phyloP scores from a whole-genome alignment of 306 rosid genomes.

The Vigna trinervia region DNA sequence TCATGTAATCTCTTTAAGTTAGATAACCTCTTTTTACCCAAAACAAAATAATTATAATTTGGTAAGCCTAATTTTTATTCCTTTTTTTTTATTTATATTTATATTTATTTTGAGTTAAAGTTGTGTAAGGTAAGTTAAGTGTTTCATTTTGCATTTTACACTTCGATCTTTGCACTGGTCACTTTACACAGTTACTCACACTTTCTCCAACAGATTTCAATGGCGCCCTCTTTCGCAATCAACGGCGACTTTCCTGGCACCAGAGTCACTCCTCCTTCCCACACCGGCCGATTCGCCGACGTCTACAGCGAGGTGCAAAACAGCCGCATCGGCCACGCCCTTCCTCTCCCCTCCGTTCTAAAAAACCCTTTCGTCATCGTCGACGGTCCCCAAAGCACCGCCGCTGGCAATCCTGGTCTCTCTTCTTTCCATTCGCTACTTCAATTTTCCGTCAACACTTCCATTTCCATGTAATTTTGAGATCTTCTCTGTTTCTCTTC shows the following conservation, averaged over 20 bases:
- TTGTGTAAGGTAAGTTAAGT: slow-evolving; percentile 22
- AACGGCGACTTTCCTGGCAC: slow-evolving; percentile 57
- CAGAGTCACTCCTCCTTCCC: slow-evolving; percentile 33
- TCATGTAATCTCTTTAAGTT: not conserved
- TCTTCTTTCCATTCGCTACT: slow-evolving; percentile 12
- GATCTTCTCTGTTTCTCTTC: slow-evolving; percentile 9
- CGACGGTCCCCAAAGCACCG: slow-evolving; percentile 85
- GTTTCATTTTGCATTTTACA: not conserved
- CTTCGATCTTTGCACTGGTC: not conserved
- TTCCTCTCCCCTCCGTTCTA: slow-evolving; percentile 90
- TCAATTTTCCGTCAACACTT: slow-evolving; percentile 26
- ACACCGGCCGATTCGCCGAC: slow-evolving; percentile 63
- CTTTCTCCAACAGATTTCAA: slow-evolving; percentile 24
- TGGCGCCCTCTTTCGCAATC: slow-evolving; percentile 60
- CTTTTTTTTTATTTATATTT: not conserved
- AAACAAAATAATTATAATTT: not conserved
- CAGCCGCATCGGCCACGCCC: slow-evolving; percentile 72
- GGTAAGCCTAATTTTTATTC: not conserved
- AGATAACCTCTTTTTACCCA: slow-evolving; percentile 1
- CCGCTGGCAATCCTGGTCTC: slow-evolving; percentile 92
- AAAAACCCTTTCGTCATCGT: slow-evolving; percentile 64
- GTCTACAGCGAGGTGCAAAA: slow-evolving; percentile 85
- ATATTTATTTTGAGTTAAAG: not conserved
- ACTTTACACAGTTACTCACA: slow-evolving; percentile 11
- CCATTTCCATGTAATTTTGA: not conserved